These are phyloP conservation scores for Penicillium sp. DNA, from an alignment of 2,329 filamentous ascomycete genomes.

Conservation along the genomic window DNA sequence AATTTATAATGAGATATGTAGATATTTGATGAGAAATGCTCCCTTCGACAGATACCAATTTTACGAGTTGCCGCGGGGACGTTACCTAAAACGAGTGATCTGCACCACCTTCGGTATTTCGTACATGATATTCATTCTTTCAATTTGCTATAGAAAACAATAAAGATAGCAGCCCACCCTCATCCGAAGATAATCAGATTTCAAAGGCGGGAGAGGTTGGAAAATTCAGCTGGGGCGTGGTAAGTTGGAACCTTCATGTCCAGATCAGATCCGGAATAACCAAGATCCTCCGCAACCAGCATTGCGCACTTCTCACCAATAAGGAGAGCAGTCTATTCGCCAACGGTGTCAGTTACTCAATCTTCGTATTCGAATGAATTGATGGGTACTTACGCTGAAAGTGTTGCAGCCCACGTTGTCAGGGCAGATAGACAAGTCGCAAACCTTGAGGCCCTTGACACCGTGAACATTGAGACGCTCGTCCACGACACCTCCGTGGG, in stretches of 20 bases:
- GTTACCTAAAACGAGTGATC: no score
- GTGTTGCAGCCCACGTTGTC: slow-evolving; percentile 75
- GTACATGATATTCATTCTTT: no score
- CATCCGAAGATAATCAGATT: background rate
- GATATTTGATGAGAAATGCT: no score
- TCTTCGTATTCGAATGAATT: background rate
- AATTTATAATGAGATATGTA: no score
- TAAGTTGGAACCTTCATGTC: slow-evolving; percentile 75
- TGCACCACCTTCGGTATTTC: no score
- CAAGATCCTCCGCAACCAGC: slow-evolving; percentile 71
- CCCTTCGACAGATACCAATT: no score
- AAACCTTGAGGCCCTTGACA: slow-evolving; percentile 75
- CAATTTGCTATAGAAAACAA: background rate
- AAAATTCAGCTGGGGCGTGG: slow-evolving; percentile 50
- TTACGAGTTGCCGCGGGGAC: no score
- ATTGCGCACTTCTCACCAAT: slow-evolving; percentile 75
- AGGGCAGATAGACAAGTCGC: slow-evolving; percentile 73
- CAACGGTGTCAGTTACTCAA: background rate
- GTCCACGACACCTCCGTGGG: slow-evolving; percentile 71
- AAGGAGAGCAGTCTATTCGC: slow-evolving; percentile 63
- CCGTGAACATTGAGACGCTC: slow-evolving; percentile 77
- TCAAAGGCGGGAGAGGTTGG: slow-evolving; percentile 34
- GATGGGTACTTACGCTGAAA: slow-evolving; percentile 43
- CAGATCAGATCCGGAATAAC: slow-evolving; percentile 70
- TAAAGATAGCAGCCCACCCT: background rate